A percentile compares a stretch with the other conserved stretches of the same genome.
These are phyloP conservation scores for Galerina sulciceps DNA, from an alignment of 768 basidiomycete species.

Conservation along the genomic window DNA sequence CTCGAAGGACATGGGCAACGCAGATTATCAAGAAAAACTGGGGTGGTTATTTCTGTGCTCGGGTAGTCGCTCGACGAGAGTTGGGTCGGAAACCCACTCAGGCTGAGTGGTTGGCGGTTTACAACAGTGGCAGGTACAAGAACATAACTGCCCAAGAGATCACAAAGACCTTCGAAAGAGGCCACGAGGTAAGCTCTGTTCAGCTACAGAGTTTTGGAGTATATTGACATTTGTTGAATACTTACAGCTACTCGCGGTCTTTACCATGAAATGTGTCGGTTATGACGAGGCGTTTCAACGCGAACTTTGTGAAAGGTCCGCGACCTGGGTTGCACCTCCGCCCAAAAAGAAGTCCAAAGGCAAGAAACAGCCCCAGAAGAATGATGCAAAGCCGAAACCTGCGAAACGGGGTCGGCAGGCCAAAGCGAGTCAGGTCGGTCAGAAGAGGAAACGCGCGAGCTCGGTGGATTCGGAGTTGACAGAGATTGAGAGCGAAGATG, in stretches of 20 bases:
- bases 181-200: slow-evolving; percentile 16
- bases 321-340: slow-evolving; percentile 10
- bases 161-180: slow-evolving; percentile 7
- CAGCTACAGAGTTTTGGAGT: not conserved
- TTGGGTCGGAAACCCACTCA: slow-evolving; percentile 11
- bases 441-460: not conserved
- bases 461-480: not conserved
- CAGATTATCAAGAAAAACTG: slow-evolving; percentile 13
- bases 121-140: slow-evolving; percentile 3
- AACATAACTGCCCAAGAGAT: slow-evolving; percentile 19
- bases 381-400: not conserved
- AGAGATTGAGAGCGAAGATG: not conserved
- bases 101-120: slow-evolving; percentile 6
- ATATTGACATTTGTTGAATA: not conserved
- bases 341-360: not conserved
- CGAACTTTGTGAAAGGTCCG: slow-evolving; percentile 6
- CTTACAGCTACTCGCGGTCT: slow-evolving; percentile 14
- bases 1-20: slow-evolving; percentile 17
- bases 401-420: not conserved
- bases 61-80: slow-evolving; percentile 15
- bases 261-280: slow-evolving; percentile 22
- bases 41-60: slow-evolving; percentile 11
- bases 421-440: not conserved
- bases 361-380: not conserved
- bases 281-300: slow-evolving; percentile 22